A percentile compares a stretch with the other conserved stretches of the same genome.
Evolutionary conservation across 306 rosid genomes (phyloP).

Genomic region (Corylus heterophylla): DNA sequence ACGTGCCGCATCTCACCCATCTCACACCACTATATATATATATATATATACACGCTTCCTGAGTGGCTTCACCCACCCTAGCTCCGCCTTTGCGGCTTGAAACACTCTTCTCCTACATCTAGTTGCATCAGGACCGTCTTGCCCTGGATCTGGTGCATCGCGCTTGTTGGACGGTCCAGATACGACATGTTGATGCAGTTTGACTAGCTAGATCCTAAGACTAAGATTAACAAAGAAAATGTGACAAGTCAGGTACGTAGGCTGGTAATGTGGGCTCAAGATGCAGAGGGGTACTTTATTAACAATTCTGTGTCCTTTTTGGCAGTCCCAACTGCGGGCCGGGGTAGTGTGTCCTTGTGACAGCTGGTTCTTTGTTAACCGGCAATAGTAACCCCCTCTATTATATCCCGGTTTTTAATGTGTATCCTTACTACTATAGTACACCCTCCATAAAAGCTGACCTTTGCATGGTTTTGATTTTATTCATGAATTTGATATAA

Average conservation of each 20-base stretch:
- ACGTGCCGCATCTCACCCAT: neutral
- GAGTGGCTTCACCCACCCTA: neutral
- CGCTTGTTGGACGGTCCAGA: neutral
- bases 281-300: neutral
- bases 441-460: neutral
- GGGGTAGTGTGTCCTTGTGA: neutral
- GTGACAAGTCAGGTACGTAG: slow-evolving; percentile 44
- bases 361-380: neutral
- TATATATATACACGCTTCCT: neutral
- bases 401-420: neutral
- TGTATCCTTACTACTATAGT: neutral
- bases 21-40: too few relatives aligned
- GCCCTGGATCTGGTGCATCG: neutral
- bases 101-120: too few relatives aligned
- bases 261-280: neutral
- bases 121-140: neutral
- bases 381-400: neutral
- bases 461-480: neutral
- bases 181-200: neutral
- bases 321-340: neutral
- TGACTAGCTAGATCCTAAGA: too few relatives aligned
- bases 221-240: slow-evolving; percentile 13
- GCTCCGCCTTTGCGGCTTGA: neutral
- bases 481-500: neutral
- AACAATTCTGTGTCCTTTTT: neutral